Conservation (phyloP, 2,329 filamentous ascomycete species). For the Botrytis elliptica region DNA sequence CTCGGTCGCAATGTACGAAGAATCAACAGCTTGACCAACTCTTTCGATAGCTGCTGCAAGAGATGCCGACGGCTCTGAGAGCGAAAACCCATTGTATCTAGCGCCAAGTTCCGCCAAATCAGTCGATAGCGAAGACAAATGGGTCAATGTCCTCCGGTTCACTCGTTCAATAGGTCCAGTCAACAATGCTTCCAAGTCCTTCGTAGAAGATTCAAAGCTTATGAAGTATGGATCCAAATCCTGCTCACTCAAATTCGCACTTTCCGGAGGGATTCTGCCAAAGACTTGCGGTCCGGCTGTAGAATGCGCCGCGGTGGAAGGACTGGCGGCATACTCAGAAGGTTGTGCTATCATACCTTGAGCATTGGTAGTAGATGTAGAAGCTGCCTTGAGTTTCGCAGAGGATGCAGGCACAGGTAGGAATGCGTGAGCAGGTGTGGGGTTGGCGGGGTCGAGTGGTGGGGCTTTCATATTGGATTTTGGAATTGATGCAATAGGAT, state of each 20-base stretch:
- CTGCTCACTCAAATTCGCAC: constrained; percentile 74
- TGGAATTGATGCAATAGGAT: constrained; percentile 85
- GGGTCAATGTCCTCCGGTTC: constrained; percentile 82
- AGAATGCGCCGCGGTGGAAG: constrained; percentile 55
- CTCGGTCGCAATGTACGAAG: constrained; percentile 92
- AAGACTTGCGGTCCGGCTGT: constrained; percentile 62
- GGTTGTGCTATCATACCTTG: constrained; percentile 57
- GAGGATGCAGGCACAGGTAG: constrained; percentile 83
- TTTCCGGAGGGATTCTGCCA: constrained; percentile 78
- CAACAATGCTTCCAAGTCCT: constrained; percentile 83
- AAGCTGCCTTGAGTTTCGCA: constrained; percentile 69
- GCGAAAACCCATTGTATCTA: constrained; percentile 93
- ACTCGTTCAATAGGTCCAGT: constrained; percentile 96
- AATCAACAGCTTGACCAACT: constrained; percentile 90
- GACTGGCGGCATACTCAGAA: constrained; percentile 47
- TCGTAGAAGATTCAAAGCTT: constrained; percentile 86
- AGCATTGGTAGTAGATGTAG: constrained; percentile 43
- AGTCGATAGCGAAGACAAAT: constrained; percentile 77
- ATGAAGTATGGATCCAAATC: constrained; percentile 96
- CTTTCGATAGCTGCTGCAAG: constrained; percentile 92
- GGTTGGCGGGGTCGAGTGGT: constrained; percentile 92
- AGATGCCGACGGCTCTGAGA: constrained; percentile 86
- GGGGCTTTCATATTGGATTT: constrained; percentile 94
- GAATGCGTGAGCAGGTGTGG: constrained; percentile 79
- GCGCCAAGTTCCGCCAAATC: constrained; percentile 92